Conservation (phyloP, 768 basidiomycete genomes). For the Calocybe indica region DNA sequence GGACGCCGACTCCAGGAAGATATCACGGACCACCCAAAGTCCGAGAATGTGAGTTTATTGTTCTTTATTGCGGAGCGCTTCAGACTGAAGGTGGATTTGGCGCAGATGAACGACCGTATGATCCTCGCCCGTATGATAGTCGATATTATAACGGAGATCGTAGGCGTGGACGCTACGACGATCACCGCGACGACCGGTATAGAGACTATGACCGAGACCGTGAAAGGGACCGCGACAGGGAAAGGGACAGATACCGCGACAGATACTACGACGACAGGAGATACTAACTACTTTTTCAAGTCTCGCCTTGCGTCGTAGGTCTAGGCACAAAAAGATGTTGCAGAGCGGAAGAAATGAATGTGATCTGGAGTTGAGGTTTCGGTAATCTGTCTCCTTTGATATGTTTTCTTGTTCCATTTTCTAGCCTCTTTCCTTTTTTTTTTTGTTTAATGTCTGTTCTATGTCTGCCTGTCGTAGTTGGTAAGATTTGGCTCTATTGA, state of each 20-base stretch:
- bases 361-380: too few relatives aligned
- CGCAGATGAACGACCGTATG: constrained; percentile 79
- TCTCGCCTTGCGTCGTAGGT: too few relatives aligned
- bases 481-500: not conserved
- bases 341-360: too few relatives aligned
- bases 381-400: too few relatives aligned
- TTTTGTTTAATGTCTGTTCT: not conserved
- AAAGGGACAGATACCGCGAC: constrained; percentile 12
- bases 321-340: too few relatives aligned
- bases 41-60: constrained; percentile 43
- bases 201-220: constrained; percentile 37
- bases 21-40: constrained; percentile 94
- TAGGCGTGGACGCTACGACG: constrained; percentile 38
- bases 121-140: constrained; percentile 87
- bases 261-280: constrained; percentile 23
- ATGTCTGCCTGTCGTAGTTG: too few relatives aligned
- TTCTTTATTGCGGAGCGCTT: constrained; percentile 1
- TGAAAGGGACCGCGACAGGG: constrained; percentile 17
- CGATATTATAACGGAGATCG: constrained; percentile 65
- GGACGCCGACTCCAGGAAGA: constrained; percentile 89
- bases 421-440: not conserved
- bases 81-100: constrained; percentile 3
- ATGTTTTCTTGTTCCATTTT: too few relatives aligned
- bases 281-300: constrained; percentile 9
- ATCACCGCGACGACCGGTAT: constrained; percentile 34